Evolutionary conservation across 2,329 filamentous ascomycete species (phyloP).

Genomic region (Tolypocladium album): DNA sequence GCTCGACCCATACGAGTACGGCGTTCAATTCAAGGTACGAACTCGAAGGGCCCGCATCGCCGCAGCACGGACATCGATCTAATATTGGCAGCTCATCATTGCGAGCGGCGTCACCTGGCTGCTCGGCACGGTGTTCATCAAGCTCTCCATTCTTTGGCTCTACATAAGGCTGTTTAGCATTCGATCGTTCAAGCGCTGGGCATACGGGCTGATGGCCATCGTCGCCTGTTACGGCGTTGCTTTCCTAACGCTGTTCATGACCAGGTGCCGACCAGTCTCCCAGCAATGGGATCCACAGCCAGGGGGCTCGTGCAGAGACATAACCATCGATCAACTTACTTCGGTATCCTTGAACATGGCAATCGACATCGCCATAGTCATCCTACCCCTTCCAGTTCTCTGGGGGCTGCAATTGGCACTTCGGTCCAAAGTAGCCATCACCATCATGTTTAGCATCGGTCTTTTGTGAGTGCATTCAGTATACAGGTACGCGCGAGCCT

Average conservation of each 20-base stretch:
- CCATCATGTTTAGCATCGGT: background rate
- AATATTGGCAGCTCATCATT: background rate
- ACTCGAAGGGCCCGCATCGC: background rate
- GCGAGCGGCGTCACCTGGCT: background rate
- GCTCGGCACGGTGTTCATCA: background rate
- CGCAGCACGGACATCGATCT: background rate
- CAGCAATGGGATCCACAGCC: background rate
- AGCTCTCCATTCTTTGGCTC: background rate
- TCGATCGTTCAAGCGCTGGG: background rate
- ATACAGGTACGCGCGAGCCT: background rate
- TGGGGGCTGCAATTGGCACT: background rate
- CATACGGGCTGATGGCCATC: background rate
- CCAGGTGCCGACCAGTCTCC: background rate
- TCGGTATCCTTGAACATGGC: background rate
- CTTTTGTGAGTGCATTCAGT: background rate
- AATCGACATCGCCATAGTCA: background rate
- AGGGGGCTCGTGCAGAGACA: background rate
- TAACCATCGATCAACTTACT: background rate
- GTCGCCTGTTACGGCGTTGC: background rate
- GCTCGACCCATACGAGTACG: background rate
- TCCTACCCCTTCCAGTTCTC: background rate
- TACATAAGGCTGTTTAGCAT: background rate
- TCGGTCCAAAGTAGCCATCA: background rate
- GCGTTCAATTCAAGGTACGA: background rate
- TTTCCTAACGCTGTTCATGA: background rate